Evolutionary conservation across 2,329 filamentous ascomycete genomes (phyloP).

Genomic region (Claviceps sp.): DNA sequence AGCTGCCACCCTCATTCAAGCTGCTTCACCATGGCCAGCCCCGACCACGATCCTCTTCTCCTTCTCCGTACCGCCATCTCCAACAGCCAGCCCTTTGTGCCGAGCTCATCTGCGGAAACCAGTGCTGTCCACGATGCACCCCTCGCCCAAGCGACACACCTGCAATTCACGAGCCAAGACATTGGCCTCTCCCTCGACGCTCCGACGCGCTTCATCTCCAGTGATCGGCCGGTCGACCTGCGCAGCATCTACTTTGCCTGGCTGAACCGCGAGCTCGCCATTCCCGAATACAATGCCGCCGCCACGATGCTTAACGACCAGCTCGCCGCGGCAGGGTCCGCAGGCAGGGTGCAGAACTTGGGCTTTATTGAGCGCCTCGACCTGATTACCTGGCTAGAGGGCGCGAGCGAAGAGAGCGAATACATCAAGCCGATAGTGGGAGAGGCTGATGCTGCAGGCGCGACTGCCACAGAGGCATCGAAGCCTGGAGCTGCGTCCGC

Average conservation of each 20-base stretch:
- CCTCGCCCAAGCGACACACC: slow-evolving; percentile 64
- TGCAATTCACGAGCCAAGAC: slow-evolving; percentile 55
- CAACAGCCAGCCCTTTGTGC: slow-evolving; percentile 52
- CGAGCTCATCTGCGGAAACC: slow-evolving; percentile 56
- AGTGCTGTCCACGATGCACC: slow-evolving; percentile 42
- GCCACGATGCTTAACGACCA: slow-evolving; percentile 71
- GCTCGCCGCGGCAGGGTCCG: slow-evolving; percentile 45
- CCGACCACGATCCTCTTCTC: slow-evolving; percentile 63
- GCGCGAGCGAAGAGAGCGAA: slow-evolving; percentile 79
- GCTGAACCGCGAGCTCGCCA: slow-evolving; percentile 80
- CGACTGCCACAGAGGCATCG: slow-evolving; percentile 17
- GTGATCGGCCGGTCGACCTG: slow-evolving; percentile 62
- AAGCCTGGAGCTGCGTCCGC: slow-evolving; percentile 27
- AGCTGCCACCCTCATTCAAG: background rate
- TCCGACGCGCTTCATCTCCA: slow-evolving; percentile 78
- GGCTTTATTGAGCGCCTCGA: slow-evolving; percentile 87
- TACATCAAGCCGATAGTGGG: slow-evolving; percentile 77
- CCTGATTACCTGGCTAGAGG: slow-evolving; percentile 85
- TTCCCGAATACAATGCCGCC: slow-evolving; percentile 81
- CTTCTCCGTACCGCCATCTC: slow-evolving; percentile 76
- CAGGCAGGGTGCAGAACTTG: slow-evolving; percentile 68
- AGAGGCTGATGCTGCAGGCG: slow-evolving; percentile 34
- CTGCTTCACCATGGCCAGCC: slow-evolving; percentile 37
- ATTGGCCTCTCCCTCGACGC: slow-evolving; percentile 55
- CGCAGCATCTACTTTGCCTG: slow-evolving; percentile 95